Conservation (phyloP, 441 rosid genomes). For the Corymbia citriodora region DNA sequence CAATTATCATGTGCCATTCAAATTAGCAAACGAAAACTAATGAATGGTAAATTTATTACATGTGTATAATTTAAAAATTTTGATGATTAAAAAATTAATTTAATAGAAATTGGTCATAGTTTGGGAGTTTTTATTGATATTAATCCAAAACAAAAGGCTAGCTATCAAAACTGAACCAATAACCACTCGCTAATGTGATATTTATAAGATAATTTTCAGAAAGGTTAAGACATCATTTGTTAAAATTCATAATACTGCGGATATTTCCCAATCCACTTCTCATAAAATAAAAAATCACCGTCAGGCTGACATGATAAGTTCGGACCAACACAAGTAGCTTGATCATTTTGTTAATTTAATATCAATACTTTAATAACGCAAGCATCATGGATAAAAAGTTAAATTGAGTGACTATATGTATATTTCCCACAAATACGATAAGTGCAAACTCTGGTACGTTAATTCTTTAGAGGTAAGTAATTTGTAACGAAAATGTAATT, state of each 20-base stretch:
- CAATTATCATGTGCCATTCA: too few relatives aligned
- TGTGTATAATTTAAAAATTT: too few relatives aligned
- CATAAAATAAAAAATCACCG: neutral
- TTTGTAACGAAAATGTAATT: fast-evolving
- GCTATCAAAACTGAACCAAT: too few relatives aligned
- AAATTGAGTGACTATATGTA: neutral
- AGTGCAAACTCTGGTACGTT: neutral
- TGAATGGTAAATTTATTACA: too few relatives aligned
- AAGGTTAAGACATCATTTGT: too few relatives aligned
- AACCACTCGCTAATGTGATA: too few relatives aligned
- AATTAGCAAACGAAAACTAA: too few relatives aligned
- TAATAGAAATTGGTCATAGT: too few relatives aligned
- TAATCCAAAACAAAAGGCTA: too few relatives aligned
- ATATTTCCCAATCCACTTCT: neutral
- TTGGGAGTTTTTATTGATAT: too few relatives aligned
- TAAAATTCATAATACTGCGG: neutral
- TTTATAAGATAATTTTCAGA: neutral
- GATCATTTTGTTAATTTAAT: neutral
- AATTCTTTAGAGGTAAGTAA: fast-evolving
- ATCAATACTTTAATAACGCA: neutral
- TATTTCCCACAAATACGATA: fast-evolving
- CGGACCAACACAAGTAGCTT: neutral
- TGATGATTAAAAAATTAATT: too few relatives aligned
- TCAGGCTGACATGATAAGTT: fast-evolving
- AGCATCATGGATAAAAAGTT: neutral